Conservation (phyloP, 163 green algal genomes). For the Chlamydomonas reinhardtii region DNA sequence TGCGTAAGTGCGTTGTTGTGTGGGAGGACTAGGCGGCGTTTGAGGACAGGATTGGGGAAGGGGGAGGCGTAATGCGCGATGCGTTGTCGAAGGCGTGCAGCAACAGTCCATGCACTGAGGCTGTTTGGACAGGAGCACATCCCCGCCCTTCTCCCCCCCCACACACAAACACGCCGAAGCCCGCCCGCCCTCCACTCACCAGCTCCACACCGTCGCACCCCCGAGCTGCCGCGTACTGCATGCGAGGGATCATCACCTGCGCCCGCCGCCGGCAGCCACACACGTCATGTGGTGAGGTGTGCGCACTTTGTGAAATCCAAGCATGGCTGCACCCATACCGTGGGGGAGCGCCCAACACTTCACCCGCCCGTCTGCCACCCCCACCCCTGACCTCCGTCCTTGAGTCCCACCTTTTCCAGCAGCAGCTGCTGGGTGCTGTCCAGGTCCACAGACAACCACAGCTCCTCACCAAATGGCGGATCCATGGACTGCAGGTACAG, state of each 20-base stretch:
- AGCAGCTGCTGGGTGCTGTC: neutral
- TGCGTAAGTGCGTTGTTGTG: no score
- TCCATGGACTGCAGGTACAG: slow-evolving; percentile 33
- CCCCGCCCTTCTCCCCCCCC: no score
- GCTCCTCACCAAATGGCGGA: slow-evolving; percentile 17
- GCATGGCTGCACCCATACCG: no score
- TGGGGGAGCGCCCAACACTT: no score
- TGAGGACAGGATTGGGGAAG: neutral
- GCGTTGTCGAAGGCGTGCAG: no score
- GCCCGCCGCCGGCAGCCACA: no score
- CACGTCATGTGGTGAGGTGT: no score
- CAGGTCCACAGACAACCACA: slow-evolving; percentile 29
- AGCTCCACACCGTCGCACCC: slow-evolving; percentile 47
- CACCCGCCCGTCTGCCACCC: neutral
- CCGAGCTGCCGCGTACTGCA: neutral
- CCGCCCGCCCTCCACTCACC: neutral
- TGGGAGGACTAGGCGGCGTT: neutral
- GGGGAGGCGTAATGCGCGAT: no score
- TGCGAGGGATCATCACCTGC: slow-evolving; percentile 37
- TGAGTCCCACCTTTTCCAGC: slow-evolving; percentile 1
- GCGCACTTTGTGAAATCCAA: no score
- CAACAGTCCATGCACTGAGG: no score
- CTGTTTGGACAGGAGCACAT: no score
- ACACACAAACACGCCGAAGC: no score
- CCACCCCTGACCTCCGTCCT: neutral